Evolutionary conservation across 768 basidiomycete genomes (phyloP).

Genomic region (Tulasnella sp.): DNA sequence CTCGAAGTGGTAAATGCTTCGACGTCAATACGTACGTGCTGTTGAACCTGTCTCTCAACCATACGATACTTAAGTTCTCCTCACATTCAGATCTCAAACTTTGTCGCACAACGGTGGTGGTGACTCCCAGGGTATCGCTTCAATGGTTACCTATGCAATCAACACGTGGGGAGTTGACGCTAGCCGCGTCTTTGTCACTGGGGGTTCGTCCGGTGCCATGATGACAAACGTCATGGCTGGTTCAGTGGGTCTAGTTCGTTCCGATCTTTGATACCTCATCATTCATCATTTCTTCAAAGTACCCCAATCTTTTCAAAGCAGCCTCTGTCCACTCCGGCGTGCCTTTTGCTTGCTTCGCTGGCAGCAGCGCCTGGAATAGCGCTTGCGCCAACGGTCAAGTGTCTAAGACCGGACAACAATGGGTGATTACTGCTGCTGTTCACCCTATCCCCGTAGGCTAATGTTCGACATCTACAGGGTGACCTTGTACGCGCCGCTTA

Average conservation of each 20-base stretch:
- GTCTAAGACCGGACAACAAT: too few relatives aligned
- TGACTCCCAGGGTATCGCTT: constrained; percentile 38
- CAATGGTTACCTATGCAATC: constrained; percentile 22
- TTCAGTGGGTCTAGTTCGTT: constrained; percentile 37
- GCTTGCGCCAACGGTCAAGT: too few relatives aligned
- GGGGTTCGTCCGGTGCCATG: constrained; percentile 55
- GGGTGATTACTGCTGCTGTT: too few relatives aligned
- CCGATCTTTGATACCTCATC: background rate
- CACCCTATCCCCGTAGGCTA: too few relatives aligned
- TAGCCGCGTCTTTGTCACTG: constrained; percentile 49
- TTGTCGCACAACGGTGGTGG: constrained; percentile 55
- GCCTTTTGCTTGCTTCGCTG: constrained; percentile 54
- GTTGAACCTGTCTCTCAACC: constrained; percentile 39
- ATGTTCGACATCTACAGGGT: too few relatives aligned
- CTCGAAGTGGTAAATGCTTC: background rate
- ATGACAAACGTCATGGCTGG: constrained; percentile 57
- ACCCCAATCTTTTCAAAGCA: constrained; percentile 49
- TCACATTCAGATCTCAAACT: constrained; percentile 39
- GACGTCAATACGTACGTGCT: background rate
- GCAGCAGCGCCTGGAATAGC: too few relatives aligned
- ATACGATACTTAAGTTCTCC: constrained; percentile 53
- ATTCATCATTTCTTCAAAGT: background rate
- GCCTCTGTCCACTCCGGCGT: constrained; percentile 53
- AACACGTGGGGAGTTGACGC: constrained; percentile 14
- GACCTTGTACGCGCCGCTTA: too few relatives aligned